Base-by-base conservation (phyloP, 2,329 filamentous ascomycete genomes). In the Diaporthe caulivora region DNA sequence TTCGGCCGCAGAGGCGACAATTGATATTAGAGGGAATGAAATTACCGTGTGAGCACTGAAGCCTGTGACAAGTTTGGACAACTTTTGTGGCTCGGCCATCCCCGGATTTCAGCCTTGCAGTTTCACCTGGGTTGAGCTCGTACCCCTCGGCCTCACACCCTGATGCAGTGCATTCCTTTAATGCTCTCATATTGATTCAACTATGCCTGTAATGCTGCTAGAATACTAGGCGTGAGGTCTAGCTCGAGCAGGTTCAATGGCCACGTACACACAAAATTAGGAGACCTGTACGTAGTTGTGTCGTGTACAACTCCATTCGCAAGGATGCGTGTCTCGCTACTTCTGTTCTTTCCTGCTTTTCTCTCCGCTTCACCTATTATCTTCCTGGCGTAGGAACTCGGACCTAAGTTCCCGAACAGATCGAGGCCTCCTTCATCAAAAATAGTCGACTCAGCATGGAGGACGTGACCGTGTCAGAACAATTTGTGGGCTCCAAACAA, bases 1-100 rank as follows among this genome's bases (percentile, higher is more conserved):
- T 67, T 15, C n/a, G 47, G 31, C 62, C 62, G 34, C 44, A 67
- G 31, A 67, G 47, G 44, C 62, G 13, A 51, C 60, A 29, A 2
- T 26, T 24, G 9, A 21, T 24, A 17, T 26, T 13, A 37, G 4
- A 21, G 44, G 5, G 13, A 24, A 10, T 34, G 15, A 7, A 18
- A 15, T 26, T 24, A 7, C 29, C 15, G 44, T 26, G 26, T 65
- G 44, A 37, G 37, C 21, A 40, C 29, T 24, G 29, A 65, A 40
- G 44, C 44, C 49, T 51, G 44, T 15, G 29, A 21, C 4, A 26
- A 24, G 18, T 9, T 31, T 34, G 42, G 42, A 49, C 26, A 11
- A 49, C 11, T 6, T 9, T 34, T 34, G 40, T 24, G 60, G 62
- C n/a, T 34, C 29, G 29, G 21, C 62, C 62, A 51, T 18, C 44